Percentiles rank a stretch among this genome's conserved stretches.
Conservation (phyloP, 768 basidiomycete species). For the Lentinula lateritia region DNA sequence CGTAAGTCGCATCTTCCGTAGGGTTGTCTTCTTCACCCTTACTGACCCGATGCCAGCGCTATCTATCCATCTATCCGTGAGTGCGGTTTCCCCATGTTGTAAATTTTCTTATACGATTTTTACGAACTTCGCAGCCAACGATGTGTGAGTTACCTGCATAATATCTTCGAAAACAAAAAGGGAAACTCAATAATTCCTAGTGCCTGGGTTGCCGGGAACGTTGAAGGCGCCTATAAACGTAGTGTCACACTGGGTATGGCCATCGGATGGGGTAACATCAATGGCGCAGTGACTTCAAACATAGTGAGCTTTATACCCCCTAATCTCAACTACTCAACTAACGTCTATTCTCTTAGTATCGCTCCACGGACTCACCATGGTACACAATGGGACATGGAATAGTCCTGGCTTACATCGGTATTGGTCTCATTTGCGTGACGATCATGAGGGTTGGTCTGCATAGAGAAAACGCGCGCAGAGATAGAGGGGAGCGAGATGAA, state of each 20-base stretch:
- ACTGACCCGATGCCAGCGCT: constrained; percentile 23
- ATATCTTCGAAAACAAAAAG: neutral
- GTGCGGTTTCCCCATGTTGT: constrained; percentile 11
- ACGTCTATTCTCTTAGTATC: constrained; percentile 41
- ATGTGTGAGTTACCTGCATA: constrained; percentile 34
- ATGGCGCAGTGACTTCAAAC: neutral
- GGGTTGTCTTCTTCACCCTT: neutral
- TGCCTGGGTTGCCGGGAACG: constrained; percentile 69
- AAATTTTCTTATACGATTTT: neutral
- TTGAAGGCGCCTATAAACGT: constrained; percentile 73
- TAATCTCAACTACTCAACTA: neutral
- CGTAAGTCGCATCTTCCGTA: constrained; percentile 35
- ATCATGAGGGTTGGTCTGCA: constrained; percentile 42
- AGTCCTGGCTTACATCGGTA: constrained; percentile 62
- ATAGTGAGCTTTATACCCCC: neutral
- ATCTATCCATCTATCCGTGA: constrained; percentile 49
- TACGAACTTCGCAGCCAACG: constrained; percentile 29
- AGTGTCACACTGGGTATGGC: constrained; percentile 66
- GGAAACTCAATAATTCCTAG: constrained; percentile 25
- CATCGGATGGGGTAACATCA: constrained; percentile 56
- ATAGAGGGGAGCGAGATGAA: constrained; percentile 66
- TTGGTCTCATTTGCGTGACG: constrained; percentile 53
- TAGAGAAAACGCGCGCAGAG: constrained; percentile 56
- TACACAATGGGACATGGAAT: constrained; percentile 67
- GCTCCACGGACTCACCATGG: constrained; percentile 58